These are phyloP conservation scores for Phaffia rhodozyma DNA, from an alignment of 1,284 basidiomycete genomes.

Conservation along the genomic window DNA sequence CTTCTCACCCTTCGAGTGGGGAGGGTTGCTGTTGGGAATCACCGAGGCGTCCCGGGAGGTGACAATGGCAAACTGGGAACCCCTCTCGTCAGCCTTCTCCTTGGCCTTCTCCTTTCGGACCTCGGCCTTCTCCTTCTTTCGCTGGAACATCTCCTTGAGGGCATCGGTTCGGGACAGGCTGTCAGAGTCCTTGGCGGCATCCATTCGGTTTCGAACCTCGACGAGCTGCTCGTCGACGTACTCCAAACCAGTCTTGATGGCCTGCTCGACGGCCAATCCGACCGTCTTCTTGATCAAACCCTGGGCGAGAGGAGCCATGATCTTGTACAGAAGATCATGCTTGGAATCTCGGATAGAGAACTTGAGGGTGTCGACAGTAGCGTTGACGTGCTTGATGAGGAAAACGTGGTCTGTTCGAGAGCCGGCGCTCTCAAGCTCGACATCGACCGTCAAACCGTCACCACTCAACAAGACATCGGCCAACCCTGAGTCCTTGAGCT, in stretches of 20 bases:
- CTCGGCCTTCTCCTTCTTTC: conserved; percentile 36
- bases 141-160: conserved; percentile 51
- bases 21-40: conserved; percentile 12
- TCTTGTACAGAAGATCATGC: conserved; percentile 53
- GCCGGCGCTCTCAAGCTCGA: conserved; percentile 48
- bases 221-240: conserved; percentile 65
- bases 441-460: conserved; percentile 51
- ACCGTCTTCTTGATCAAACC: conserved; percentile 83
- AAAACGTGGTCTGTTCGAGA: conserved; percentile 49
- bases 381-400: conserved; percentile 60
- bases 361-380: conserved; percentile 60
- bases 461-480: conserved; percentile 47
- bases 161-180: conserved; percentile 45
- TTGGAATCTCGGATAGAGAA: conserved; percentile 84
- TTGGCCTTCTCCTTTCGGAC: conserved; percentile 31
- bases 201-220: conserved; percentile 47
- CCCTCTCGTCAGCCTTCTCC: conserved; percentile 24
- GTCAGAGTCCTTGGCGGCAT: conserved; percentile 50
- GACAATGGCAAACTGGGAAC: conserved; percentile 14
- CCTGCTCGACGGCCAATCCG: conserved; percentile 64
- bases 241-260: conserved; percentile 66
- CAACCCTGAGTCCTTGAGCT: conserved; percentile 75
- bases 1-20: conserved; percentile 9
- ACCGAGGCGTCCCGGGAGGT: conserved; percentile 6
- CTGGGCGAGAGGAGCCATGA: conserved; percentile 49